phyloP scores from a whole-genome alignment of 2,329 filamentous ascomycete species.

The Ophiocordyceps robertsii region DNA sequence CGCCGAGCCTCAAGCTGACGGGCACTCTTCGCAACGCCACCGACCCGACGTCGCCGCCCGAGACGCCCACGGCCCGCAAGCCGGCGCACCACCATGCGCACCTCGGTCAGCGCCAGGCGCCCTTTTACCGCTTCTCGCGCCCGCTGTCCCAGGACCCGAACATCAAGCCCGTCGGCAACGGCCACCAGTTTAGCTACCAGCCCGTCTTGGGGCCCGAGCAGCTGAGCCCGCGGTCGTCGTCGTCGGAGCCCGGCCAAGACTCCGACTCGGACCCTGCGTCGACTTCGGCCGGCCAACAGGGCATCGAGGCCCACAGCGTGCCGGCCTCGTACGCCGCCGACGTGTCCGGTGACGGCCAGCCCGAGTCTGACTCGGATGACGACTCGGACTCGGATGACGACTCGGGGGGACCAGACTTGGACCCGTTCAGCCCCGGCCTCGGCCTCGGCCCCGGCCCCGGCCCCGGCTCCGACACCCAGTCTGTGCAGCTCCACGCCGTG shows the following conservation, averaged over 20 bases:
- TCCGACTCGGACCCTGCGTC: constrained; percentile 10
- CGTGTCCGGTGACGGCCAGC: neutral
- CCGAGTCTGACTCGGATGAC: constrained; percentile 7
- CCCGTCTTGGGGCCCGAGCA: constrained; percentile 19
- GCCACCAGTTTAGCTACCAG: constrained; percentile 28
- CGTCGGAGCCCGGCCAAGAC: constrained; percentile 9
- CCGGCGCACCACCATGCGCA: constrained; percentile 5
- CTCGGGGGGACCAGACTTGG: neutral
- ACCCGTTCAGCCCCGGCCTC: neutral
- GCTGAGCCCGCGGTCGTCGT: constrained; percentile 21
- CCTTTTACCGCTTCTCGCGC: constrained; percentile 16
- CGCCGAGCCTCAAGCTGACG: constrained; percentile 24
- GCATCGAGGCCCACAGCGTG: neutral
- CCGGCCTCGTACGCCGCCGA: neutral
- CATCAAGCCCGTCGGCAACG: constrained; percentile 27
- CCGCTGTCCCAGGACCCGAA: constrained; percentile 21
- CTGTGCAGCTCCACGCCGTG: neutral
- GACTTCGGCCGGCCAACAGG: neutral
- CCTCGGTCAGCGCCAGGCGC: constrained; percentile 3
- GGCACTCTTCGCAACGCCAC: constrained; percentile 14
- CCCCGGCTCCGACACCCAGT: neutral
- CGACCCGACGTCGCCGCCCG: constrained; percentile 32
- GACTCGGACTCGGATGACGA: neutral
- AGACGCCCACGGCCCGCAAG: constrained; percentile 25
- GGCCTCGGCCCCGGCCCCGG: constrained; percentile 2